Evolutionary conservation across 1,284 basidiomycete species (phyloP).

Genomic region (Tremellales sp.): DNA sequence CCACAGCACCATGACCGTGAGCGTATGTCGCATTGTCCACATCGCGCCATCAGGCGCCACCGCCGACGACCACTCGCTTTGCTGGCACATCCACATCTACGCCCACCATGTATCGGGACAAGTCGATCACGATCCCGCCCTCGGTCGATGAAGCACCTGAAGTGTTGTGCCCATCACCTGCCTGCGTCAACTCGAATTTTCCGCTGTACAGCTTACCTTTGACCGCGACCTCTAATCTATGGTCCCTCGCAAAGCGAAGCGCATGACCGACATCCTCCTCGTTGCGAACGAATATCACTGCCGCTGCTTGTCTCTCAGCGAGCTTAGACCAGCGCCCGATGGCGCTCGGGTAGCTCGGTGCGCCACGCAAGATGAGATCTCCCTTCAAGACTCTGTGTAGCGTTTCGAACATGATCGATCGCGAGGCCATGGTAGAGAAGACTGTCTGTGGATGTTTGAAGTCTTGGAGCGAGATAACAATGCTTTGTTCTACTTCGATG

Average conservation of each 20-base stretch:
- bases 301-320: slow-evolving; percentile 50
- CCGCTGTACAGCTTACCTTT: slow-evolving; percentile 47
- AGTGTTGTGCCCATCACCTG: no score
- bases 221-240: slow-evolving; percentile 52
- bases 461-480: no score
- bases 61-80: slow-evolving; percentile 53
- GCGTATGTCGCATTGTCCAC: slow-evolving; percentile 55
- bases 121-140: slow-evolving; percentile 59
- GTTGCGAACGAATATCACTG: slow-evolving; percentile 52
- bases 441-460: no score
- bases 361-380: slow-evolving; percentile 14
- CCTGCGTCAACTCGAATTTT: no score
- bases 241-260: slow-evolving; percentile 50
- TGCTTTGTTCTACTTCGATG: no score
- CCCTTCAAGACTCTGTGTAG: slow-evolving; percentile 8
- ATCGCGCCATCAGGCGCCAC: slow-evolving; percentile 56
- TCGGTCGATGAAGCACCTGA: slow-evolving; percentile 55
- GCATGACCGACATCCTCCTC: slow-evolving; percentile 50
- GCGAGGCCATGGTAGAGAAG: no score
- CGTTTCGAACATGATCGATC: no score
- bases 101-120: slow-evolving; percentile 52
- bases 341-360: slow-evolving; percentile 50
- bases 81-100: slow-evolving; percentile 52
- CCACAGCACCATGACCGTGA: slow-evolving; percentile 55
- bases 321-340: slow-evolving; percentile 55